Conservation (phyloP, 148 eudicot species). For the Cornus controversa region DNA sequence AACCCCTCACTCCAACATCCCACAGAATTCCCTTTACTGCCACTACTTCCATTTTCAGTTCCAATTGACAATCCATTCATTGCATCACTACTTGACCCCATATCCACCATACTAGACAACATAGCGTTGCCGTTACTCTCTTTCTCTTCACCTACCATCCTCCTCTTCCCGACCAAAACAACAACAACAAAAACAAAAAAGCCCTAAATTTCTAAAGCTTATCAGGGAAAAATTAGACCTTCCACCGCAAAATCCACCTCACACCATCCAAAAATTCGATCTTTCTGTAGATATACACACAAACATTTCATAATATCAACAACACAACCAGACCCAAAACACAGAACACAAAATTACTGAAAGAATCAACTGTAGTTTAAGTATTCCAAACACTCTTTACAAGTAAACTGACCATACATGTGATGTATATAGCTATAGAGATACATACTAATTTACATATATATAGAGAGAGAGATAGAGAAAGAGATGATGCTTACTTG, state of each 20-base stretch:
- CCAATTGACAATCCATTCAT: constrained; percentile 8
- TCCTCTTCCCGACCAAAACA: neutral
- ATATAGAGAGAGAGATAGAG: no score
- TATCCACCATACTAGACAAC: neutral
- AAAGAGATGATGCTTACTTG: no score
- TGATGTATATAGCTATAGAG: no score
- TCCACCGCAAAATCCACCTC: neutral
- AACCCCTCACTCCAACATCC: constrained; percentile 18
- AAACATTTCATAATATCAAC: constrained; percentile 12
- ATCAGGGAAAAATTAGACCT: constrained; percentile 3
- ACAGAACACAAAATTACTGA: neutral
- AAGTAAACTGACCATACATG: no score
- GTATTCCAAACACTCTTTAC: no score
- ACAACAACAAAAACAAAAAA: no score
- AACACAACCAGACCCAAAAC: neutral
- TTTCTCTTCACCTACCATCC: constrained; percentile 21
- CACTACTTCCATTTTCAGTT: constrained; percentile 22
- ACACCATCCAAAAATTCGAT: neutral
- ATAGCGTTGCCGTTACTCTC: neutral
- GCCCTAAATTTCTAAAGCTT: neutral
- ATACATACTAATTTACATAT: no score
- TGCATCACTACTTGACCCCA: constrained; percentile 2
- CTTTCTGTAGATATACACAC: constrained; percentile 1
- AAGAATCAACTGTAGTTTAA: no score
- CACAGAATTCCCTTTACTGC: constrained; percentile 18